These are phyloP conservation scores for Ilyonectria robusta DNA, from an alignment of 2,329 filamentous ascomycete genomes.

Conservation along the genomic window DNA sequence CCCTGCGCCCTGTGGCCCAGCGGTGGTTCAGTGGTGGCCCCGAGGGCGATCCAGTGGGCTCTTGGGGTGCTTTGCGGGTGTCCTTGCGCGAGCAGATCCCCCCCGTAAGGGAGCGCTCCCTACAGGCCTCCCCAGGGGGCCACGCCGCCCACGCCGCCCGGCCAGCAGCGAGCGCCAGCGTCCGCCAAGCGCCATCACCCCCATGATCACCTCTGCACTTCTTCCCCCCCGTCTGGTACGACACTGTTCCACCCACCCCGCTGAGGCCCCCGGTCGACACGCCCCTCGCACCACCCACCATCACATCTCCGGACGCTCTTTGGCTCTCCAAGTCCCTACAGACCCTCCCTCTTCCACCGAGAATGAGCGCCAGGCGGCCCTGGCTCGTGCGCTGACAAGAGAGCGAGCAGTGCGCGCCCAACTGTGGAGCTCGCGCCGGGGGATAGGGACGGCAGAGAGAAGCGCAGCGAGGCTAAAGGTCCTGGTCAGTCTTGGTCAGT, in stretches of 20 bases:
- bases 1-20: conserved; percentile 40
- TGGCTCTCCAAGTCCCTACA: conserved; percentile 38
- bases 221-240: conserved; percentile 46
- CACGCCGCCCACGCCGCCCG: conserved; percentile 32
- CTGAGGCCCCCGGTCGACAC: conserved; percentile 43
- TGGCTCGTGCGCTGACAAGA: conserved; percentile 44
- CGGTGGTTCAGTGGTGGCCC: conserved; percentile 32
- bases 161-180: conserved; percentile 41
- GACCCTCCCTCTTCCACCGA: conserved; percentile 44
- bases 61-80: conserved; percentile 32
- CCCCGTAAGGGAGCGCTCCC: conserved; percentile 28
- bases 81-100: conserved; percentile 23
- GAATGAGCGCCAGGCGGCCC: conserved; percentile 44
- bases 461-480: conserved; percentile 26
- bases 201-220: conserved; percentile 48
- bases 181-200: conserved; percentile 32
- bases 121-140: conserved; percentile 26
- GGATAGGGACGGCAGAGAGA: conserved; percentile 32
- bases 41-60: background rate
- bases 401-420: conserved; percentile 47
- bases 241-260: conserved; percentile 52
- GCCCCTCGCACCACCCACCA: conserved; percentile 47
- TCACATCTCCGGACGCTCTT: conserved; percentile 38
- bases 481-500: conserved; percentile 20
- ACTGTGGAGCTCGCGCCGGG: conserved; percentile 39